Conservation (phyloP, 1,284 basidiomycete species). For the Sphaerobolus stellatus region DNA sequence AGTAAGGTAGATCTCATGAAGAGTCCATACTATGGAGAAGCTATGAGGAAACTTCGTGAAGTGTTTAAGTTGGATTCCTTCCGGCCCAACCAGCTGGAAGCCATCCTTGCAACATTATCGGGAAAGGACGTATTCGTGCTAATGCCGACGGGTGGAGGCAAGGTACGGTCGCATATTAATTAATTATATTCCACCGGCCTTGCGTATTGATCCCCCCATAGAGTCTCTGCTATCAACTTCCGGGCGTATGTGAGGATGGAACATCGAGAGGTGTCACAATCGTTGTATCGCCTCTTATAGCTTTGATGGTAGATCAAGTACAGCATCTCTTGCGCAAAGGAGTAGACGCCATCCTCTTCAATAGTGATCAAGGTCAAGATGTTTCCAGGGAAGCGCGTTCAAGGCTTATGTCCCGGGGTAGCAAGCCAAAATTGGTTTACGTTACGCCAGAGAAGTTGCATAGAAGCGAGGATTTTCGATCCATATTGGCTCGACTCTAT, state of each 20-base stretch:
- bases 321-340: slow-evolving; percentile 61
- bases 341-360: slow-evolving; percentile 75
- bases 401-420: slow-evolving; percentile 36
- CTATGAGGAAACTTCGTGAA: slow-evolving; percentile 58
- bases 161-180: slow-evolving; percentile 35
- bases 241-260: slow-evolving; percentile 78
- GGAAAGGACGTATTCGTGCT: slow-evolving; percentile 91
- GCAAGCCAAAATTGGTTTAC: slow-evolving; percentile 73
- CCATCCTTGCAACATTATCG: slow-evolving; percentile 77
- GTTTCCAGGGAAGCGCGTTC: slow-evolving; percentile 43
- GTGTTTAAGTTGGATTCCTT: slow-evolving; percentile 74
- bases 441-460: slow-evolving; percentile 92
- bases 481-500: slow-evolving; percentile 61
- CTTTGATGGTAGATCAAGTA: slow-evolving; percentile 92
- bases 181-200: slow-evolving; percentile 60
- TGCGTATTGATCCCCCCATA: slow-evolving; percentile 2
- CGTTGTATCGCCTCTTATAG: slow-evolving; percentile 87
- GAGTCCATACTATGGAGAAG: slow-evolving; percentile 55
- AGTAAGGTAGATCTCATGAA: slow-evolving; percentile 24
- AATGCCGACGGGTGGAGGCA: slow-evolving; percentile 97
- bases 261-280: slow-evolving; percentile 82
- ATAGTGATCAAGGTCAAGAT: slow-evolving; percentile 55
- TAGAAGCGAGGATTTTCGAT: slow-evolving; percentile 57
- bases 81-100: slow-evolving; percentile 84
- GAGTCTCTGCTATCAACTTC: slow-evolving; percentile 57